A percentile compares a stretch with the other conserved stretches of the same genome.
These are phyloP conservation scores for Hirsutella rhossiliensis DNA, from an alignment of 2,329 filamentous ascomycete species.

Conservation along the genomic window DNA sequence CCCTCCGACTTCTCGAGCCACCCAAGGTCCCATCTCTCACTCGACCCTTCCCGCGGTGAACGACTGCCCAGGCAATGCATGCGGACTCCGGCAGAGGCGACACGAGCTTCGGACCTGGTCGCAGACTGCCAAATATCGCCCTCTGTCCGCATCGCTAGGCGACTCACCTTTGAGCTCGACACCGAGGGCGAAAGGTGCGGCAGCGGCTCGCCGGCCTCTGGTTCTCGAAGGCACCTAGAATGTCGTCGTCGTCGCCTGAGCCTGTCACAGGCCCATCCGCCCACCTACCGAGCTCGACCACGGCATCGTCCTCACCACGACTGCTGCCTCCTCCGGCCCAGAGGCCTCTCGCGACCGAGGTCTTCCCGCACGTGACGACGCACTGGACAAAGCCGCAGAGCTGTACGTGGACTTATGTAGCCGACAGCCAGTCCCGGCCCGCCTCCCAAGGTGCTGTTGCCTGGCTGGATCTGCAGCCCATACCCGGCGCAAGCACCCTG, in stretches of 20 bases:
- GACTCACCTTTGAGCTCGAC: too few relatives aligned
- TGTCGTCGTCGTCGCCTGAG: slow-evolving; percentile 3
- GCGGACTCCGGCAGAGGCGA: background rate
- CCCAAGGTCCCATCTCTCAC: too few relatives aligned
- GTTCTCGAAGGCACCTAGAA: background rate
- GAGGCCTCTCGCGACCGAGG: background rate
- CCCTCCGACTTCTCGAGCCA: too few relatives aligned
- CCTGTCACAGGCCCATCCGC: slow-evolving; percentile 1
- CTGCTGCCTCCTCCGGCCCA: slow-evolving; percentile 1
- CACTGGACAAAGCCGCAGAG: slow-evolving; percentile 21
- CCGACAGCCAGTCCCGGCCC: slow-evolving; percentile 11
- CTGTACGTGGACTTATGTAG: slow-evolving; percentile 27
- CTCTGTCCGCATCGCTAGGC: too few relatives aligned
- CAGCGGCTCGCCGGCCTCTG: background rate
- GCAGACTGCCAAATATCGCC: background rate
- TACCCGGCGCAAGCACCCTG: slow-evolving; percentile 21
- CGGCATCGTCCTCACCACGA: background rate
- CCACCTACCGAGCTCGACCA: slow-evolving; percentile 1
- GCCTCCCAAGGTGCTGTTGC: slow-evolving; percentile 18
- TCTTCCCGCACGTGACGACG: slow-evolving; percentile 24
- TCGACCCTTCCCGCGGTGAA: background rate
- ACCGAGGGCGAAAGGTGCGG: background rate
- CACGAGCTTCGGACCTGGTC: background rate
- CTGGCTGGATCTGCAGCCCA: slow-evolving; percentile 24
- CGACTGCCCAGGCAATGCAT: background rate